Percentiles rank a stretch among this genome's conserved stretches.
Evolutionary conservation across 345 rosid genomes (phyloP).

Genomic region (Lepidium sativum): DNA sequence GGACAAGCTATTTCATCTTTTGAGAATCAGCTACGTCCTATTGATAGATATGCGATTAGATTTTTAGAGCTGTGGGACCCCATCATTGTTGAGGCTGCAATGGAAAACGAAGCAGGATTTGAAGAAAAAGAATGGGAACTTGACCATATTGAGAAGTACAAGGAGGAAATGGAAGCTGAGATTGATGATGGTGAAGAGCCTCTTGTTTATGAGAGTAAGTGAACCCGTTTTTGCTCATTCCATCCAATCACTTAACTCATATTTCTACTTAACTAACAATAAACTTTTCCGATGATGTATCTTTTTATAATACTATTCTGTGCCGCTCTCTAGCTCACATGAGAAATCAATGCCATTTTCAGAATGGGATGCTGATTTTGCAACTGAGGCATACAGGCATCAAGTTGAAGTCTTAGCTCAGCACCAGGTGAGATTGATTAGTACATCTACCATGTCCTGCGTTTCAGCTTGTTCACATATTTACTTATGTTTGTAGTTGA

Average conservation of each 20-base stretch:
- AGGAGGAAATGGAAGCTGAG: conserved; percentile 99
- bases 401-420: conserved; percentile 92
- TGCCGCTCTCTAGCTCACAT: conserved; percentile 3
- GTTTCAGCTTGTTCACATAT: conserved; percentile 7
- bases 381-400: conserved; percentile 98
- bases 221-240: neutral
- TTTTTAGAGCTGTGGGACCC: conserved; percentile 96
- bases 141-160: conserved; percentile 85
- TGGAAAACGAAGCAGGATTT: conserved; percentile 61
- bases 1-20: conserved; percentile 85
- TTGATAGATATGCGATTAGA: conserved; percentile 86
- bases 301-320: conserved; percentile 2
- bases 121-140: conserved; percentile 98
- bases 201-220: conserved; percentile 92
- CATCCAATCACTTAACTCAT: neutral
- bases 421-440: conserved; percentile 60
- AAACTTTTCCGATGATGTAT: neutral
- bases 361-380: conserved; percentile 99
- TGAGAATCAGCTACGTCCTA: conserved; percentile 86
- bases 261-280: neutral
- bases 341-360: conserved; percentile 16
- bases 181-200: conserved; percentile 99
- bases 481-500: conserved; percentile 45
- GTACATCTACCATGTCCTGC: neutral
- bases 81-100: conserved; percentile 63